phyloP scores from a whole-genome alignment of 805 yeast species.

The Kluyveromyces siamensis region DNA sequence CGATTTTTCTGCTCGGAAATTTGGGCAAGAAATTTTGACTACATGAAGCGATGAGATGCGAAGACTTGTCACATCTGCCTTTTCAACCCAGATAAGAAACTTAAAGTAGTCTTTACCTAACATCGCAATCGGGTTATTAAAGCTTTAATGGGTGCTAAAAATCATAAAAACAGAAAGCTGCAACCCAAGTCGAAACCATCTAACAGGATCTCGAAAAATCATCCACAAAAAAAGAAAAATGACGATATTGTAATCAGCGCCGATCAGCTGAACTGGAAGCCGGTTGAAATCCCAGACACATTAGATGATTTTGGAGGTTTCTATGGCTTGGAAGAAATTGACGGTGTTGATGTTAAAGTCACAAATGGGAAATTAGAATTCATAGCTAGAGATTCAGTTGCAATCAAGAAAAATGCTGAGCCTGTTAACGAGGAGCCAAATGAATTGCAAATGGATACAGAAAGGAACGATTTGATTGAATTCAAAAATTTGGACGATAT shows the following conservation, averaged over 20 bases:
- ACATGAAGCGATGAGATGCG: slow-evolving; percentile 13
- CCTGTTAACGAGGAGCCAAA: slow-evolving; percentile 10
- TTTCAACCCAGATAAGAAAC: not conserved
- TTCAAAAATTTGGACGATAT: slow-evolving; percentile 27
- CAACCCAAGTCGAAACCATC: not conserved
- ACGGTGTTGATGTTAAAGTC: slow-evolving; percentile 78
- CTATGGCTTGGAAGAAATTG: slow-evolving; percentile 88
- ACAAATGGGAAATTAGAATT: slow-evolving; percentile 61
- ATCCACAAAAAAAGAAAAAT: not conserved
- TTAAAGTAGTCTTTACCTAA: too few relatives aligned
- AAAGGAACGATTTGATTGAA: slow-evolving; percentile 17
- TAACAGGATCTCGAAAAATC: not conserved
- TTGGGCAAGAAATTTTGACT: not conserved
- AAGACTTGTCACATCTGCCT: not conserved
- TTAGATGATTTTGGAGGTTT: slow-evolving; percentile 84
- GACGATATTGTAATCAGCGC: slow-evolving; percentile 32
- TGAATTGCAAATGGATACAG: slow-evolving; percentile 2
- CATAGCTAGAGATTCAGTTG: slow-evolving; percentile 32
- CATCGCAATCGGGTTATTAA: not conserved
- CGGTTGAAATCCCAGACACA: slow-evolving; percentile 75
- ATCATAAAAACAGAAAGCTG: not conserved
- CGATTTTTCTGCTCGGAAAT: not conserved
- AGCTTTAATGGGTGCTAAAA: not conserved
- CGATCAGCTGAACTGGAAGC: slow-evolving; percentile 61
- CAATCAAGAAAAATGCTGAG: slow-evolving; percentile 12